phyloP scores from a whole-genome alignment of 768 basidiomycete genomes.

The Collybia sordida region DNA sequence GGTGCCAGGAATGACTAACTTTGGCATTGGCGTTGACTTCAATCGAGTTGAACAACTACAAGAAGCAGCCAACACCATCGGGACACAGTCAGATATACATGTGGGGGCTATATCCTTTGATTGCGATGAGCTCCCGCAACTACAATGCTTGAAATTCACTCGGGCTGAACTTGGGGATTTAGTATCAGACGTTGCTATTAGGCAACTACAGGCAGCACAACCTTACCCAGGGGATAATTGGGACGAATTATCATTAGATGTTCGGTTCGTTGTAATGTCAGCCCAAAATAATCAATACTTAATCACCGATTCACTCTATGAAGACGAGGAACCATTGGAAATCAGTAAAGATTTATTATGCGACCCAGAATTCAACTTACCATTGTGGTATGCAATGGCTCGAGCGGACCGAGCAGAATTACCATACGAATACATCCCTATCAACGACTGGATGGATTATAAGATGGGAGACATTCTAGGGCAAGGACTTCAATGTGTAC shows the following conservation, averaged over 20 bases:
- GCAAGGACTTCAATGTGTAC: not conserved
- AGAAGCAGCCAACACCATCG: not conserved
- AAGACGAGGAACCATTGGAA: not conserved
- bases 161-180: not conserved
- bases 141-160: not conserved
- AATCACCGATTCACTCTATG: not conserved
- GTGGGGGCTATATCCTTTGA: not conserved
- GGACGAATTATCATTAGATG: not conserved
- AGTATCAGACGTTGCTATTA: not conserved
- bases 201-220: not conserved
- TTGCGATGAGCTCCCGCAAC: not conserved
- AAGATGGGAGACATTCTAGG: slow-evolving; percentile 2
- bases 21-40: not conserved
- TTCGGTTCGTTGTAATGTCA: not conserved
- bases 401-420: not conserved
- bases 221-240: not conserved
- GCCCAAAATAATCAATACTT: not conserved
- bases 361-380: slow-evolving; percentile 5
- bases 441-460: not conserved
- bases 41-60: not conserved
- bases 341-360: not conserved
- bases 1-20: not conserved
- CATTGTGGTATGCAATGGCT: not conserved
- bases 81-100: not conserved
- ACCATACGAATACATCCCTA: not conserved